phyloP scores from a whole-genome alignment of 1,139 yeast species.

The Tardiomyces depauwii region DNA sequence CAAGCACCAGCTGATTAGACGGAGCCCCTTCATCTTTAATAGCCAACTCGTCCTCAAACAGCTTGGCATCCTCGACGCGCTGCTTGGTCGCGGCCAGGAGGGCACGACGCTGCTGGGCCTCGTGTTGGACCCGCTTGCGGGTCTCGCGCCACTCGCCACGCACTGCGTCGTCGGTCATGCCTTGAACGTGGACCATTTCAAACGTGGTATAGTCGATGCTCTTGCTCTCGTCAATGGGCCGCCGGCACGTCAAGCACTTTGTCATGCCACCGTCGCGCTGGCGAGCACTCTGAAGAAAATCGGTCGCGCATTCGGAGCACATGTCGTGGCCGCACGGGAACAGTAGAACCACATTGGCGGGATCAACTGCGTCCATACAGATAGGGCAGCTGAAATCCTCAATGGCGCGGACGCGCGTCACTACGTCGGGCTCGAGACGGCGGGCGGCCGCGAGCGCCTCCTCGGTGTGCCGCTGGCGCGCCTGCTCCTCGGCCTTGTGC shows the following conservation, averaged over 20 bases:
- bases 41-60: conserved; percentile 9
- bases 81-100: conserved; percentile 3
- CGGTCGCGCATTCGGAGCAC: conserved; percentile 21
- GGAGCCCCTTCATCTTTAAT: not conserved
- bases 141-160: conserved; percentile 6
- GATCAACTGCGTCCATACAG: conserved; percentile 83
- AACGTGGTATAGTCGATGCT: conserved; percentile 17
- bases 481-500: conserved; percentile 12
- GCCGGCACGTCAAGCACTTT: conserved; percentile 16
- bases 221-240: conserved; percentile 9
- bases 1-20: conserved; percentile 1
- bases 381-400: conserved; percentile 82
- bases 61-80: conserved; percentile 6
- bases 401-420: conserved; percentile 79
- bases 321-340: conserved; percentile 24
- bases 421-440: conserved; percentile 88
- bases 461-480: conserved; percentile 76
- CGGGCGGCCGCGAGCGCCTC: conserved; percentile 80
- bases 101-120: conserved; percentile 4
- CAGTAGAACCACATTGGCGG: conserved; percentile 22
- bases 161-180: conserved; percentile 13
- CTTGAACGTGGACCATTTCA: conserved; percentile 13
- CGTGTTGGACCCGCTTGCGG: conserved; percentile 1
- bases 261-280: conserved; percentile 7
- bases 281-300: conserved; percentile 7